These are phyloP conservation scores for Xylogone sp. DNA, from an alignment of 2,329 filamentous ascomycete genomes.

Conservation along the genomic window DNA sequence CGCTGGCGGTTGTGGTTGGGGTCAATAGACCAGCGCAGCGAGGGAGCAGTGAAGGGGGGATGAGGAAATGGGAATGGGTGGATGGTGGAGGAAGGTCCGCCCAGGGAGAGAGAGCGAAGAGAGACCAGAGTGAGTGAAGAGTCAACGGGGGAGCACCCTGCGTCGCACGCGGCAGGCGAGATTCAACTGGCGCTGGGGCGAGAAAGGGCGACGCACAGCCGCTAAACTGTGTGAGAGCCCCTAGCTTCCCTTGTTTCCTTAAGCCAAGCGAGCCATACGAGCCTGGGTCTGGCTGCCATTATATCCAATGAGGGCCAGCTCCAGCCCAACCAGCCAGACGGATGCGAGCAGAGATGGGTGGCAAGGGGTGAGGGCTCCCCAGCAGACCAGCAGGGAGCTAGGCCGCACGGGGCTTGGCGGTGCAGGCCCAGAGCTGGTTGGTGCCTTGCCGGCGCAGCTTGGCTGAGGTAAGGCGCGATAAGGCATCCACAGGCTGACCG, in stretches of 20 bases:
- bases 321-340: background rate
- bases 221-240: too few species aligned
- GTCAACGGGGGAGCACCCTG: background rate
- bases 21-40: background rate
- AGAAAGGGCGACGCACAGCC: too few species aligned
- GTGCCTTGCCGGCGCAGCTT: background rate
- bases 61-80: background rate
- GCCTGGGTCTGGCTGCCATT: background rate
- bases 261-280: too few species aligned
- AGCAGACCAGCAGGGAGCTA: too few species aligned
- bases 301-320: background rate
- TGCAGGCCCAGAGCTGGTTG: background rate
- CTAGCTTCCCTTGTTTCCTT: too few species aligned
- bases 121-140: too few species aligned
- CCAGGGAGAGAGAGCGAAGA: too few species aligned
- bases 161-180: background rate
- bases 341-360: background rate
- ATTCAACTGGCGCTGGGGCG: background rate
- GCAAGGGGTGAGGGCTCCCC: background rate
- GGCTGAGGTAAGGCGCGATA: background rate
- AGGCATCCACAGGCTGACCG: background rate
- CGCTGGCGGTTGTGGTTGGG: background rate
- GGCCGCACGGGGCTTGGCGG: background rate
- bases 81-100: background rate
- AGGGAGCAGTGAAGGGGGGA: background rate